Evolutionary conservation across 768 basidiomycete genomes (phyloP).

Genomic region (Hypholoma sublateritium): DNA sequence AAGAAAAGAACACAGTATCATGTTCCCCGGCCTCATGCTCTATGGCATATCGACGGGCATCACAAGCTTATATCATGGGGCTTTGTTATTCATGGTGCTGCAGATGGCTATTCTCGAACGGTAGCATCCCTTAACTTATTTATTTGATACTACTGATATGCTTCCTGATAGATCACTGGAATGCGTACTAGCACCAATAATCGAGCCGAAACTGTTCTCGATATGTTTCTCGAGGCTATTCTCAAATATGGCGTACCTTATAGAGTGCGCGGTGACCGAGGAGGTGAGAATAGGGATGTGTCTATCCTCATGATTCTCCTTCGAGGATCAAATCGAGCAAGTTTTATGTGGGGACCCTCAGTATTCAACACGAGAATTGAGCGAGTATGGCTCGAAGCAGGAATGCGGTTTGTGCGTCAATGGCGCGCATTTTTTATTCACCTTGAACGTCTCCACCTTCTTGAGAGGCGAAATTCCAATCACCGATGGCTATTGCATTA

Average conservation of each 20-base stretch:
- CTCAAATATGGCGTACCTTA: constrained; percentile 24
- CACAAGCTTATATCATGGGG: constrained; percentile 8
- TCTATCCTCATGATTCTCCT: constrained; percentile 20
- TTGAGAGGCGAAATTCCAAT: constrained; percentile 20
- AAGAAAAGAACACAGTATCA: not conserved
- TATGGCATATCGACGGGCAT: constrained; percentile 8
- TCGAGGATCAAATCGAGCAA: constrained; percentile 13
- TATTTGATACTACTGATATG: not conserved
- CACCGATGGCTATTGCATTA: constrained; percentile 47
- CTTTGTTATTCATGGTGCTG: constrained; percentile 7
- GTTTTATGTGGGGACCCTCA: constrained; percentile 39
- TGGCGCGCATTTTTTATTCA: constrained; percentile 44
- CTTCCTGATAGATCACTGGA: constrained; percentile 20
- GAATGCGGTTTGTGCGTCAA: constrained; percentile 32
- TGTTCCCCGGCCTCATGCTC: not conserved
- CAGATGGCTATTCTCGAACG: constrained; percentile 3
- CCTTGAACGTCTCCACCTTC: constrained; percentile 32
- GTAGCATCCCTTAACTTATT: not conserved
- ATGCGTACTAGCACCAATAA: constrained; percentile 34
- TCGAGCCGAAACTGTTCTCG: constrained; percentile 28
- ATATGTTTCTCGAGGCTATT: constrained; percentile 25
- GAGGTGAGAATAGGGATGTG: constrained; percentile 29
- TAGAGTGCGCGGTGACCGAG: constrained; percentile 30
- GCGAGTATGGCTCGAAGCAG: constrained; percentile 43
- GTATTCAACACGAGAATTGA: constrained; percentile 45